A percentile compares a stretch with the other conserved stretches of the same genome.
These are phyloP conservation scores for Candida sp. DNA, from an alignment of 1,139 yeast species.

Conservation along the genomic window DNA sequence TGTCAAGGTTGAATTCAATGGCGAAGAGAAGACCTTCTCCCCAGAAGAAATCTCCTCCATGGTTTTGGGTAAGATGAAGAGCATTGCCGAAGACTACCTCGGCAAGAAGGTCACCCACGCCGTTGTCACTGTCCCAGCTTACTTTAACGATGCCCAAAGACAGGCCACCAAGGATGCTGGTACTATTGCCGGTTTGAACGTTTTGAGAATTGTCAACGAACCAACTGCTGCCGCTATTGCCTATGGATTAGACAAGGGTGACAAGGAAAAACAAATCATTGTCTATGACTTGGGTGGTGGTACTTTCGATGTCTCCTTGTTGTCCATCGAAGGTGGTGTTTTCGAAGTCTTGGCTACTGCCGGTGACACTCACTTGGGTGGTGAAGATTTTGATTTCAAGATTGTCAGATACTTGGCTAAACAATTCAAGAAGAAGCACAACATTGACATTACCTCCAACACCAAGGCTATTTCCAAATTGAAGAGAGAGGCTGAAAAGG, in stretches of 20 bases:
- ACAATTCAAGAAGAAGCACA: slow-evolving; percentile 88
- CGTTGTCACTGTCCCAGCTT: slow-evolving; percentile 97
- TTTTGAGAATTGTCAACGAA: slow-evolving; percentile 94
- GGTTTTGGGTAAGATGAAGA: slow-evolving; percentile 92
- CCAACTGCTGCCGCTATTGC: slow-evolving; percentile 99
- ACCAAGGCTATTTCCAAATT: slow-evolving; percentile 85
- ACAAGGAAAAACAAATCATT: slow-evolving; percentile 52
- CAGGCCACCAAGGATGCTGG: slow-evolving; percentile 99
- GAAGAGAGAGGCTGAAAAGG: slow-evolving; percentile 97
- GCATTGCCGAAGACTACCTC: slow-evolving; percentile 89
- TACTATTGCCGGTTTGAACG: slow-evolving; percentile 93
- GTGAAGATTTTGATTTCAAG: slow-evolving; percentile 96
- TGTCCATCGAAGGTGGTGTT: slow-evolving; percentile 56
- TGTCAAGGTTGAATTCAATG: slow-evolving; percentile 71
- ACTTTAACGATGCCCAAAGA: slow-evolving; percentile 98
- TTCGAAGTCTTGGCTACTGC: slow-evolving; percentile 57
- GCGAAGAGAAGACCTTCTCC: slow-evolving; percentile 72
- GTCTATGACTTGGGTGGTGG: slow-evolving; percentile 61
- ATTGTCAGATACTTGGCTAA: slow-evolving; percentile 85
- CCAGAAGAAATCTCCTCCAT: slow-evolving; percentile 94
- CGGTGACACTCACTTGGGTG: slow-evolving; percentile 66
- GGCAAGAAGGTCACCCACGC: slow-evolving; percentile 93
- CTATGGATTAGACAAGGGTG: slow-evolving; percentile 89
- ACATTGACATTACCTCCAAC: slow-evolving; percentile 74
- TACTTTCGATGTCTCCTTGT: slow-evolving; percentile 56